A percentile compares a stretch with the other conserved stretches of the same genome.
phyloP scores from a whole-genome alignment of 1,139 yeast genomes.

The Blastobotrys serpentis region DNA sequence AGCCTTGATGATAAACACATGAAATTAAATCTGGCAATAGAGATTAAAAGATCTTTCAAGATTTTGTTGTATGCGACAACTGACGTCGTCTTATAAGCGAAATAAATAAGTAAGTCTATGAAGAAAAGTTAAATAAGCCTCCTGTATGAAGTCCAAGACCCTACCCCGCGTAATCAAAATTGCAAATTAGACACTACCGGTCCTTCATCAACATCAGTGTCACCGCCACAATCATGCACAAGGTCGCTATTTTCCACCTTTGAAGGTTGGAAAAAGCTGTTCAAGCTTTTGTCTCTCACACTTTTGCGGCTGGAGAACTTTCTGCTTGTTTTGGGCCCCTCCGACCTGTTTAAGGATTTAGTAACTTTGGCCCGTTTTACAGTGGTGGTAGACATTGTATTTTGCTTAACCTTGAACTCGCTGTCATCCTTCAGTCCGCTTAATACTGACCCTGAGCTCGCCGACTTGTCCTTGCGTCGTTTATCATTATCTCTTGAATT shows the following conservation, averaged over 20 bases:
- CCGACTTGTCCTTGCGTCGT: neutral
- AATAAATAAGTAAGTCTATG: no score
- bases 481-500: conserved; percentile 1
- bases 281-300: neutral
- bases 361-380: neutral
- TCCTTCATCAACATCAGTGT: conserved; percentile 5
- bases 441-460: neutral
- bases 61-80: no score
- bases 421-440: neutral
- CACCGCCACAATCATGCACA: neutral
- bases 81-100: no score
- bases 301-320: neutral
- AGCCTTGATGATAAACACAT: no score
- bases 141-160: no score
- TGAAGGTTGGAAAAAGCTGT: neutral
- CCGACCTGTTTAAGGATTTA: neutral
- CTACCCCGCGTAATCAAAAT: no score
- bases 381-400: neutral
- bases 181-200: no score
- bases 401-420: neutral
- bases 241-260: neutral
- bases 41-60: no score
- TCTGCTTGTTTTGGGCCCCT: neutral
- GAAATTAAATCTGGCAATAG: no score
- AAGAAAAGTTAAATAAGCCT: no score